A percentile compares a stretch with the other conserved stretches of the same genome.
Evolutionary conservation across 768 basidiomycete species (phyloP).

Genomic region (Rhodocollybia butyracea): DNA sequence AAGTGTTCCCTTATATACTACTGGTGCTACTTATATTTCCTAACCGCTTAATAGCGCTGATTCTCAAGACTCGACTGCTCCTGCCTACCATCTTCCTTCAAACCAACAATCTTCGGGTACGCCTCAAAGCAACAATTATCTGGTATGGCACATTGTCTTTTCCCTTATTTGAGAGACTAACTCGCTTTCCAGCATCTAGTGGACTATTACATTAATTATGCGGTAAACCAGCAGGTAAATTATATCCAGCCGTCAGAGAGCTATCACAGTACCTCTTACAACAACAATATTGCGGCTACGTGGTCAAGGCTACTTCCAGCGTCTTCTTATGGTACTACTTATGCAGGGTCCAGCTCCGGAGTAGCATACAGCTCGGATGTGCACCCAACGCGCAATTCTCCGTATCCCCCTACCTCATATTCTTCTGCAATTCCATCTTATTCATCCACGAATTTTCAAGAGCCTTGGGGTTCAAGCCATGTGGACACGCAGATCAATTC

Average conservation of each 20-base stretch:
- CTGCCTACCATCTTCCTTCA: slow-evolving; percentile 1
- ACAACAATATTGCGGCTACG: background rate
- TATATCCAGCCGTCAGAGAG: too few species aligned
- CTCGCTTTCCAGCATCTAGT: background rate
- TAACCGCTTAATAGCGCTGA: background rate
- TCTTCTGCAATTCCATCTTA: too few species aligned
- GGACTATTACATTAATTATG: background rate
- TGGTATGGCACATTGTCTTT: too few species aligned
- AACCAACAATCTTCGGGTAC: background rate
- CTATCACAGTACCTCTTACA: too few species aligned
- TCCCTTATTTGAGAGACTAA: background rate
- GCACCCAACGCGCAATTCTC: background rate
- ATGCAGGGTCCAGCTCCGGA: background rate
- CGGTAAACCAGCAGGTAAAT: too few species aligned
- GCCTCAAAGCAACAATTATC: slow-evolving; percentile 2
- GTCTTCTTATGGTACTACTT: background rate
- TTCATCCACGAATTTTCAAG: too few species aligned
- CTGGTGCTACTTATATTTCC: background rate
- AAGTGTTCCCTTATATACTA: slow-evolving; percentile 4
- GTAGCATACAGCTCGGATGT: background rate
- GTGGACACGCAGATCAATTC: background rate
- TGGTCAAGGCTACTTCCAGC: background rate
- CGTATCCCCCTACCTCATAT: too few species aligned
- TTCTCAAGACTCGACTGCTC: background rate
- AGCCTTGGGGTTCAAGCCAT: too few species aligned